Percentiles rank a stretch among this genome's conserved stretches.
Conservation (phyloP, 768 basidiomycete genomes). For the Suillus decipiens region DNA sequence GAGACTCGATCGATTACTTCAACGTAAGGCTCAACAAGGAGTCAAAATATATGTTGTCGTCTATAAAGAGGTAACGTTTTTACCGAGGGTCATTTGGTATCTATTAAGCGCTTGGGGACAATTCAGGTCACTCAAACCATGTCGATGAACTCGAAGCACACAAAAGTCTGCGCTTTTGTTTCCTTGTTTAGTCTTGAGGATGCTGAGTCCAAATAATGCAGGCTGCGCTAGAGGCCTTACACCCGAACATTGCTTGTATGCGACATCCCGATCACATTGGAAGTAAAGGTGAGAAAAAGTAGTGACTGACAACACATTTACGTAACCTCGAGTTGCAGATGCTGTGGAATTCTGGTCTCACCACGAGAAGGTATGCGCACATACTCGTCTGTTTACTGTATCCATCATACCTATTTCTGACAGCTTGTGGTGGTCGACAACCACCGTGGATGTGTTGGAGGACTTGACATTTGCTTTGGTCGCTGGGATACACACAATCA, state of each 20-base stretch:
- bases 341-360: constrained; percentile 88
- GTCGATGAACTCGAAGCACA: constrained; percentile 84
- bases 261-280: constrained; percentile 91
- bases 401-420: not conserved
- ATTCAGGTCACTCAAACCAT: constrained; percentile 84
- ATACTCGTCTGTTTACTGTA: not conserved
- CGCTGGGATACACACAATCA: constrained; percentile 94
- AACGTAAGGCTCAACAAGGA: constrained; percentile 89
- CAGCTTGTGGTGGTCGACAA: constrained; percentile 85
- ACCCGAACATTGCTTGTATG: constrained; percentile 87
- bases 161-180: constrained; percentile 51
- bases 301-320: not conserved
- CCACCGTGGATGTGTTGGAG: constrained; percentile 84
- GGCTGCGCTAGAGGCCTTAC: constrained; percentile 77
- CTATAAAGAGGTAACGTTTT: constrained; percentile 79
- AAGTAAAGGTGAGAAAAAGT: constrained; percentile 52
- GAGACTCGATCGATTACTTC: constrained; percentile 82
- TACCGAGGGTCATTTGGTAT: not conserved
- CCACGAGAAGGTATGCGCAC: constrained; percentile 72
- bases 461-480: constrained; percentile 94
- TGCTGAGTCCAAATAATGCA: constrained; percentile 24
- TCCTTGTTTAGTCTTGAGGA: not conserved
- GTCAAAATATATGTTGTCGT: constrained; percentile 91
- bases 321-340: constrained; percentile 43
- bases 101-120: not conserved